Percentiles rank a stretch among this genome's conserved stretches.
Evolutionary conservation across 176 grass and related monocot genomes (phyloP).

Genomic region (Avena sativa): DNA sequence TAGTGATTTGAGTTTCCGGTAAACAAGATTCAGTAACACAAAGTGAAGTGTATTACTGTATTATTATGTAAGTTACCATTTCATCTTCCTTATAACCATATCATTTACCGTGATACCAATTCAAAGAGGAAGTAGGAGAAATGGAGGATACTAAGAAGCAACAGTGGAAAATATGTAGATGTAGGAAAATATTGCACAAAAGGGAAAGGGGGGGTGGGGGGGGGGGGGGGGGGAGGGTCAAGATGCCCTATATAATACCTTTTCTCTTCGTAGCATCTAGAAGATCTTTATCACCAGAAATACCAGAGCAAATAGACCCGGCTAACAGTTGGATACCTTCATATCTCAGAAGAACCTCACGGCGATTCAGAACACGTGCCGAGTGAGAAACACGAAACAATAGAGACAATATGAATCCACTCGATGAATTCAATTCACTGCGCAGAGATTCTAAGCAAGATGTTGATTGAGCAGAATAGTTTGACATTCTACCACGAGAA

Average conservation of each 20-base stretch:
- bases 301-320: constrained; percentile 82
- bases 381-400: constrained; percentile 80
- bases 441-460: constrained; percentile 70
- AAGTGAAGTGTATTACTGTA: not conserved
- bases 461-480: constrained; percentile 46
- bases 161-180: not conserved
- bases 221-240: not conserved
- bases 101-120: constrained; percentile 9
- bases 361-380: constrained; percentile 62
- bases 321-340: constrained; percentile 83
- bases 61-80: not conserved
- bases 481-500: constrained; percentile 66
- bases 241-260: constrained; percentile 58
- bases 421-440: constrained; percentile 86
- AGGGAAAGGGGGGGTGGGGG: no score
- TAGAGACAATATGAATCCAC: constrained; percentile 86
- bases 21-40: constrained; percentile 13
- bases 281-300: constrained; percentile 71
- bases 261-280: constrained; percentile 65
- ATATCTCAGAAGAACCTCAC: constrained; percentile 89
- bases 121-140: not conserved
- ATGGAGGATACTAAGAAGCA: not conserved
- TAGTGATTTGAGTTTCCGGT: not conserved
- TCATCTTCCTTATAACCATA: not conserved
- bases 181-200: constrained; percentile 9